Conservation (phyloP, 441 rosid species). For the Viola pubescens region DNA sequence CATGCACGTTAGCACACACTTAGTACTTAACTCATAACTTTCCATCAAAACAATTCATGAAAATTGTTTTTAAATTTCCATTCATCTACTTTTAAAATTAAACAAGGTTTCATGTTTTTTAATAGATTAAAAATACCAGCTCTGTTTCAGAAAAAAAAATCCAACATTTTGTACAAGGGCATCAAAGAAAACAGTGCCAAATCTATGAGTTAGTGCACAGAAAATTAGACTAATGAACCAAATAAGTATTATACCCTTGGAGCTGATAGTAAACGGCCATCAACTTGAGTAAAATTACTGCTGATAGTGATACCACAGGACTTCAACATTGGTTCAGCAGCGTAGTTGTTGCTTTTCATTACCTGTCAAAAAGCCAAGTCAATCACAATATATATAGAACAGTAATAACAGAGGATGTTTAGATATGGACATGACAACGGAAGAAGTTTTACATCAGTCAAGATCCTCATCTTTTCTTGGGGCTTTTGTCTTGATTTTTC, state of each 20-base stretch:
- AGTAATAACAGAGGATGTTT: background rate
- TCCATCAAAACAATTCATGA: too few species aligned
- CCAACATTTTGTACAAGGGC: too few species aligned
- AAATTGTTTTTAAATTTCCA: too few species aligned
- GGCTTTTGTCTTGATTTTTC: constrained; percentile 78
- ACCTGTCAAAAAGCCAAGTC: constrained; percentile 39
- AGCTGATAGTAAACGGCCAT: constrained; percentile 60
- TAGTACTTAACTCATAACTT: too few species aligned
- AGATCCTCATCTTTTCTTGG: constrained; percentile 56
- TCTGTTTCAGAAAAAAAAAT: too few species aligned
- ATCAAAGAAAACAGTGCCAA: too few species aligned
- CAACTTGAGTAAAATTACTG: constrained; percentile 46
- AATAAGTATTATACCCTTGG: constrained; percentile 34
- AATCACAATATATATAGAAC: background rate
- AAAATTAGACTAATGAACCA: background rate
- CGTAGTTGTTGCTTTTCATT: constrained; percentile 45
- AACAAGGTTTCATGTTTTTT: too few species aligned
- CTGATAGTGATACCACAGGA: constrained; percentile 57
- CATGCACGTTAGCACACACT: too few species aligned
- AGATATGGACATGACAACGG: background rate
- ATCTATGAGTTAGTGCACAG: background rate
- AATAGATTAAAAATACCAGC: too few species aligned
- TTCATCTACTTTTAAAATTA: too few species aligned
- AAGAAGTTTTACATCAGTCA: constrained; percentile 37
- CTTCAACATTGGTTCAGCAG: constrained; percentile 47